Evolutionary conservation across 352 stramenopile genomes (phyloP), one percentile per base, ranked within the genome.

Genomic region (Phytophthora agathidicida): DNA sequence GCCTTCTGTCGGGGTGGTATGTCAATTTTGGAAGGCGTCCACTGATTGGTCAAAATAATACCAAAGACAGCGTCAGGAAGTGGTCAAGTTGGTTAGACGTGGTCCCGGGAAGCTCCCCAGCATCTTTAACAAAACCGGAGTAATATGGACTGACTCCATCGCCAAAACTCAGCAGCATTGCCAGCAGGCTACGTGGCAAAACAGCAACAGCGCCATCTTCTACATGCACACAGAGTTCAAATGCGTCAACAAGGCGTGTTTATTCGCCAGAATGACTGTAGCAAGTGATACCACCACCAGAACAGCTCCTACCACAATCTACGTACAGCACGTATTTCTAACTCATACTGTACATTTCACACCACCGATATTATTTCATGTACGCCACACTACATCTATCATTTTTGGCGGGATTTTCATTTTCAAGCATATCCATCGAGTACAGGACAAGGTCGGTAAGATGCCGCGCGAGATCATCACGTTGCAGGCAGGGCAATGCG

Each of bases 381-480:
- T 39, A 26, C 26, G n/a, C n/a, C n/a, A n/a, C n/a, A n/a, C n/a
- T n/a, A n/a, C n/a, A n/a, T n/a, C n/a, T n/a, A n/a, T n/a, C n/a
- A n/a, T n/a, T n/a, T n/a, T n/a, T n/a, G n/a, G n/a, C n/a, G n/a
- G n/a, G n/a, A n/a, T n/a, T n/a, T n/a, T n/a, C n/a, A n/a, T 36
- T 47, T 51, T 32, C 10, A 42, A 39, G 38, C 28, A 28, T 44
- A 59, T 53, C 48, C 30, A 47, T 19, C 38, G 17, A n/a, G n/a
- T n/a, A n/a, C n/a, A n/a, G n/a, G n/a, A n/a, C n/a, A n/a, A n/a
- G n/a, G 14, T 11, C 7, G 11, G 5, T 37, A 68, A 7, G 31
- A 98, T 98, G 95, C 94, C 96, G 49, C 88, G 94, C 59, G 98
- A 99, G 93, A 99, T 99, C 73, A 99, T 99, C 69, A 99, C 97